These are phyloP conservation scores for Noccaea bulbosa DNA, from an alignment of 345 rosid genomes.

Conservation along the genomic window DNA sequence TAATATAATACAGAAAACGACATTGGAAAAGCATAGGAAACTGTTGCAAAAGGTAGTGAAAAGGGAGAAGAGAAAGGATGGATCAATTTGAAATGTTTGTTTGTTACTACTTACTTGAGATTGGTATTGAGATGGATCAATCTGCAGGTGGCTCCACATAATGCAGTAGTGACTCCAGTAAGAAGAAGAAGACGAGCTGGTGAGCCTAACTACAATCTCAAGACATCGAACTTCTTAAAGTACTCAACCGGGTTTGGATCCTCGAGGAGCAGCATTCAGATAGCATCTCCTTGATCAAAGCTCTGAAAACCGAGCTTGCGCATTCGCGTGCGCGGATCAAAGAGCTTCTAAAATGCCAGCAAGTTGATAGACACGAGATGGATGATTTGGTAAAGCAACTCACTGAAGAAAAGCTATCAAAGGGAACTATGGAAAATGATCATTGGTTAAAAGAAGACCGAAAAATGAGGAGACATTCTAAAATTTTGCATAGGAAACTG, in stretches of 20 bases:
- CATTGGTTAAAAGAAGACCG: conserved; percentile 82
- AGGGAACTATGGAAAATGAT: conserved; percentile 69
- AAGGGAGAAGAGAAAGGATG: too few relatives aligned
- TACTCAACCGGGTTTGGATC: conserved; percentile 90
- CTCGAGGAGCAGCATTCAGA: conserved; percentile 90
- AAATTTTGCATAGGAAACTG: conserved; percentile 81
- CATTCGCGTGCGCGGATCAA: conserved; percentile 71
- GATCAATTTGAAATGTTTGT: background rate
- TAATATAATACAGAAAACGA: too few relatives aligned
- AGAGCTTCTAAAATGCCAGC: conserved; percentile 78
- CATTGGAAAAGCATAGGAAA: too few relatives aligned
- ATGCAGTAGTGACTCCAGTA: conserved; percentile 69
- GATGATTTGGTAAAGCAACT: conserved; percentile 87
- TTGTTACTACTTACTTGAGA: background rate
- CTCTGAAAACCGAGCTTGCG: conserved; percentile 74
- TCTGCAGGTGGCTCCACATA: conserved; percentile 79
- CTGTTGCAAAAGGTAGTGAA: too few relatives aligned
- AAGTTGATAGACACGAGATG: conserved; percentile 65
- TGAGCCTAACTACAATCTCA: conserved; percentile 70
- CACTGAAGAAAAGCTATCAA: conserved; percentile 70
- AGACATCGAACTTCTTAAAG: conserved; percentile 92
- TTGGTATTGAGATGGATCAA: conserved; percentile 33
- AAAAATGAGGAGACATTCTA: conserved; percentile 78
- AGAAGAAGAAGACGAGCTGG: conserved; percentile 70
- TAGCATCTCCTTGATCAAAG: conserved; percentile 68